Evolutionary conservation across 2,329 filamentous ascomycete species (phyloP).

Genomic region (Hortaea sp.): DNA sequence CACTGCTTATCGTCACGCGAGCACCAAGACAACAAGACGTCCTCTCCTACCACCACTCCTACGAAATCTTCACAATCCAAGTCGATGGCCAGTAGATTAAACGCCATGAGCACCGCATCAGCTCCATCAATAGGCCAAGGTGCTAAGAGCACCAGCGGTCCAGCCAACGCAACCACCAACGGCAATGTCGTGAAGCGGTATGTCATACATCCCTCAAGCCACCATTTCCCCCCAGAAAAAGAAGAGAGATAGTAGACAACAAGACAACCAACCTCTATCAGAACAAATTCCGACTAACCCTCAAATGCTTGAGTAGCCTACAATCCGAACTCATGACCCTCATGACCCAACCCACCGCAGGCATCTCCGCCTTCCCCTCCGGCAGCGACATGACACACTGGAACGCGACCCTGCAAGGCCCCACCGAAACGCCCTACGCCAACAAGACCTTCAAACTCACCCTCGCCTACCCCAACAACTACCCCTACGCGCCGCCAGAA

Average conservation of each 20-base stretch:
- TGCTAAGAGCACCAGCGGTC: constrained; percentile 16
- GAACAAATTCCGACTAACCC: no score
- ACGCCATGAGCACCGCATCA: constrained; percentile 18
- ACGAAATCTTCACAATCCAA: neutral
- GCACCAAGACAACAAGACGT: neutral
- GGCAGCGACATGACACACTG: constrained; percentile 86
- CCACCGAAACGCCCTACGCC: constrained; percentile 83
- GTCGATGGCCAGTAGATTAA: constrained; percentile 22
- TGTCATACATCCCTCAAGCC: constrained; percentile 1
- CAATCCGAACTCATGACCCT: constrained; percentile 98
- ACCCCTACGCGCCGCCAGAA: constrained; percentile 81
- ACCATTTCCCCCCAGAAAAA: neutral
- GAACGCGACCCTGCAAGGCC: constrained; percentile 89
- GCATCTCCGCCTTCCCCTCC: constrained; percentile 88
- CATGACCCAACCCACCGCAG: constrained; percentile 89
- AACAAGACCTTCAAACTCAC: constrained; percentile 83
- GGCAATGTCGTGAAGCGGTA: constrained; percentile 41
- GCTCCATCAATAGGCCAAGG: constrained; percentile 23
- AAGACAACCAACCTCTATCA: neutral
- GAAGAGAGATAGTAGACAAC: neutral
- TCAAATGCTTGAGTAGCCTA: constrained; percentile 46
- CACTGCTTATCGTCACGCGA: neutral
- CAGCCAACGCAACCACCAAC: constrained; percentile 20
- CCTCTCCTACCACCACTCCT: neutral
- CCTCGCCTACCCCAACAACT: constrained; percentile 83